Percentiles rank a stretch among this genome's conserved stretches.
These are phyloP conservation scores for Alectoria sarmentosa DNA, from an alignment of 495 filamentous ascomycete genomes.

Conservation along the genomic window DNA sequence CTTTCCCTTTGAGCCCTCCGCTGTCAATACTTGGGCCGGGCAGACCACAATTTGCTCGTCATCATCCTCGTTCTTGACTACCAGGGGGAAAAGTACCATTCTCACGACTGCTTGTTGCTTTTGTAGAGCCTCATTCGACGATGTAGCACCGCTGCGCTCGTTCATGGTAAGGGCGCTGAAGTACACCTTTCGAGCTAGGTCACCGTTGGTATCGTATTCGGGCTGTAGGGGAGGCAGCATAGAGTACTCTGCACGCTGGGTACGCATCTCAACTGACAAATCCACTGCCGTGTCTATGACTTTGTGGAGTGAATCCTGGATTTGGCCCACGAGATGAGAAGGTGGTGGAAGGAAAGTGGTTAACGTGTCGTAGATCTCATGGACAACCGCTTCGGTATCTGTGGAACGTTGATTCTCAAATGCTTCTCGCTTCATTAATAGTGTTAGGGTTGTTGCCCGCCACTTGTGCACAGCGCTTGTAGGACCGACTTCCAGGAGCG, in stretches of 20 bases:
- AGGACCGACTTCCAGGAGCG: constrained; percentile 78
- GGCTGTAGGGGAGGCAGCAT: constrained; percentile 96
- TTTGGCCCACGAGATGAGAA: constrained; percentile 60
- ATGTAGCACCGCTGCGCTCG: constrained; percentile 66
- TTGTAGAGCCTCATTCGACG: constrained; percentile 71
- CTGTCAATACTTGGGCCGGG: constrained; percentile 84
- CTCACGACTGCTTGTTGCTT: constrained; percentile 67
- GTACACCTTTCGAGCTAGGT: constrained; percentile 68
- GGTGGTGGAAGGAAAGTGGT: constrained; percentile 77
- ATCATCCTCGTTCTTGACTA: constrained; percentile 91
- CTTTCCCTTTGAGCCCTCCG: constrained; percentile 40
- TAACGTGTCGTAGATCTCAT: constrained; percentile 75
- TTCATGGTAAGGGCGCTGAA: constrained; percentile 94
- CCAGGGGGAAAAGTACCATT: constrained; percentile 86
- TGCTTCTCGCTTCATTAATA: constrained; percentile 66
- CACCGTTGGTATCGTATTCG: constrained; percentile 88
- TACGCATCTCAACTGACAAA: constrained; percentile 92
- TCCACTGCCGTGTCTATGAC: constrained; percentile 77
- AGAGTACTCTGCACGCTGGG: constrained; percentile 89
- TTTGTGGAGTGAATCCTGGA: constrained; percentile 72
- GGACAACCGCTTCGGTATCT: constrained; percentile 84
- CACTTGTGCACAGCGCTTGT: constrained; percentile 81
- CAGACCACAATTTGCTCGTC: constrained; percentile 88
- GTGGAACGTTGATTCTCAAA: constrained; percentile 70
- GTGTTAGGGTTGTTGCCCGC: constrained; percentile 87